These are phyloP conservation scores for rapeseed (Brassica napus) DNA, from an alignment of 345 rosid species.

Conservation along the genomic window Da-Ae NC_063434.1:10717501-10718000, in stretches of 20 bases:
- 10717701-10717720: slow-evolving; percentile 46
- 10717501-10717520: slow-evolving; percentile 90
- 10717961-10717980: slow-evolving; percentile 89
- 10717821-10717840: slow-evolving; percentile 61
- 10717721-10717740: slow-evolving; percentile 12
- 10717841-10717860: slow-evolving; percentile 55
- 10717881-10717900: not conserved
- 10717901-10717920: not conserved
- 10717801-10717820: slow-evolving; percentile 88
- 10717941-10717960: slow-evolving; percentile 67
- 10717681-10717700: slow-evolving; percentile 59
- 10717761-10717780: not conserved
- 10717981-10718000: slow-evolving; percentile 67
- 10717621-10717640: slow-evolving; percentile 73
- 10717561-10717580: not conserved
- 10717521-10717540: slow-evolving; percentile 72
- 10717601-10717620: not conserved
- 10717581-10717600: not conserved
- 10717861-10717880: not conserved
- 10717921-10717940: slow-evolving; percentile 3
- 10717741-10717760: not conserved
- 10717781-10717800: slow-evolving; percentile 76
- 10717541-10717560: slow-evolving; percentile 47
- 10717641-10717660: slow-evolving; percentile 55
- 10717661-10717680: slow-evolving; percentile 79